Conservation (phyloP, 208 protist species). For the Leishmania lainsoni region DNA sequence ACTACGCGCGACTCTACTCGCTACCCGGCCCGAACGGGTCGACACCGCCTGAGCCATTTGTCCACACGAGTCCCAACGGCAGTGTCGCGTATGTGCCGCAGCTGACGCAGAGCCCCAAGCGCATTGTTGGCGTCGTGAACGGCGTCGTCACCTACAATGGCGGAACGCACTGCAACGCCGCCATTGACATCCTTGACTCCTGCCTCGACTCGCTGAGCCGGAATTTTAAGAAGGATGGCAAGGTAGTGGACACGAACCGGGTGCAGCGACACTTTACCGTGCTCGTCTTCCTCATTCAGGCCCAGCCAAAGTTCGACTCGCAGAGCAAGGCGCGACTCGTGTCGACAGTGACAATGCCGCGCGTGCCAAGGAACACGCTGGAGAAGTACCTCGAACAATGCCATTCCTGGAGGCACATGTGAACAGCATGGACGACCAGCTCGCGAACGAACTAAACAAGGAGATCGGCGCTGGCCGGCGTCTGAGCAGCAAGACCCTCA, state of each 20-base stretch:
- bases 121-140: constrained; percentile 99
- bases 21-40: constrained; percentile 37
- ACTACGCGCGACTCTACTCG: constrained; percentile 95
- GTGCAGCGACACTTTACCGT: constrained; percentile 97
- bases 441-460: constrained; percentile 80
- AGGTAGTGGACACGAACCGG: constrained; percentile 93
- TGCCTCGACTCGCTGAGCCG: constrained; percentile 61
- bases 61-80: constrained; percentile 73
- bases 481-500: constrained; percentile 73
- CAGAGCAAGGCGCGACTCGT: constrained; percentile 99
- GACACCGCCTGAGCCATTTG: constrained; percentile 71
- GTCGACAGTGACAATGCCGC: constrained; percentile 78
- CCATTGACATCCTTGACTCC: constrained; percentile 88
- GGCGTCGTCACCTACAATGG: constrained; percentile 98
- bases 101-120: constrained; percentile 79
- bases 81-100: constrained; percentile 90
- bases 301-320: constrained; percentile 99
- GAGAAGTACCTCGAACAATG: constrained; percentile 84
- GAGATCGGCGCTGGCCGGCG: constrained; percentile 76
- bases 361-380: constrained; percentile 88
- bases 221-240: constrained; percentile 81
- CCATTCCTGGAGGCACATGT: constrained; percentile 83
- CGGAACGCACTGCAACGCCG: constrained; percentile 98
- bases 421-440: constrained; percentile 67
- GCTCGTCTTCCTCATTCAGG: constrained; percentile 98